Evolutionary conservation across 306 rosid species (phyloP).

Genomic region (Prunus salicina): DNA sequence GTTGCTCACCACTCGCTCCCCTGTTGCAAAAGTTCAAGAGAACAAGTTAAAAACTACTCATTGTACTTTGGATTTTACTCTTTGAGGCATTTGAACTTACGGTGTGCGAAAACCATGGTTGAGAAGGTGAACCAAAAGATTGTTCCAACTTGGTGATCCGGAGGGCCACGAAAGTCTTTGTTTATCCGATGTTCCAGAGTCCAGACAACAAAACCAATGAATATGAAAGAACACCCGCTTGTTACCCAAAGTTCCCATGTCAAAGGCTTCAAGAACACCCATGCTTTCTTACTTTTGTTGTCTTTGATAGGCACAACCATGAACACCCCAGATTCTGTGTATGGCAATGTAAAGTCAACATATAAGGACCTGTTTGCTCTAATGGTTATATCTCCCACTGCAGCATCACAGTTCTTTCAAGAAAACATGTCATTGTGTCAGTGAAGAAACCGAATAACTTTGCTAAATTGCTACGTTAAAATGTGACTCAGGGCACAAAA

Average conservation of each 20-base stretch:
- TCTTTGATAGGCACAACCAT: constrained; percentile 21
- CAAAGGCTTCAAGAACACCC: constrained; percentile 31
- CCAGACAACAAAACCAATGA: constrained; percentile 24
- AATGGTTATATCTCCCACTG: constrained; percentile 34
- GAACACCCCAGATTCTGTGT: constrained; percentile 21
- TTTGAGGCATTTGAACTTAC: background rate
- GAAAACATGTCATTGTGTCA: background rate
- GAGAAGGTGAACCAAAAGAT: background rate
- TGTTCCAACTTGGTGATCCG: constrained; percentile 12
- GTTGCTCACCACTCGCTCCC: background rate
- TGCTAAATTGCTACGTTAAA: background rate
- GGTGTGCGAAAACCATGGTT: background rate
- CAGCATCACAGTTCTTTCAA: constrained; percentile 23
- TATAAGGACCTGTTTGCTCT: constrained; percentile 13
- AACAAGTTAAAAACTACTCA: background rate
- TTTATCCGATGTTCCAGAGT: constrained; percentile 28
- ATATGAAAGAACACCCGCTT: constrained; percentile 6
- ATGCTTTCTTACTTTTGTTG: background rate
- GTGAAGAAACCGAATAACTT: background rate
- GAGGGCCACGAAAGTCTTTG: constrained; percentile 17
- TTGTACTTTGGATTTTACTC: background rate
- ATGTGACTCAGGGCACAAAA: too few species aligned
- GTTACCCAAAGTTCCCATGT: constrained; percentile 24
- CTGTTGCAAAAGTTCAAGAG: background rate
- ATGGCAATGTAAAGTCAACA: constrained; percentile 39